Percentiles rank a stretch among this genome's conserved stretches.
Conservation (phyloP, 225 moss, liverwort and hornwort species). For the Physcomitrellopsis africana region DNA sequence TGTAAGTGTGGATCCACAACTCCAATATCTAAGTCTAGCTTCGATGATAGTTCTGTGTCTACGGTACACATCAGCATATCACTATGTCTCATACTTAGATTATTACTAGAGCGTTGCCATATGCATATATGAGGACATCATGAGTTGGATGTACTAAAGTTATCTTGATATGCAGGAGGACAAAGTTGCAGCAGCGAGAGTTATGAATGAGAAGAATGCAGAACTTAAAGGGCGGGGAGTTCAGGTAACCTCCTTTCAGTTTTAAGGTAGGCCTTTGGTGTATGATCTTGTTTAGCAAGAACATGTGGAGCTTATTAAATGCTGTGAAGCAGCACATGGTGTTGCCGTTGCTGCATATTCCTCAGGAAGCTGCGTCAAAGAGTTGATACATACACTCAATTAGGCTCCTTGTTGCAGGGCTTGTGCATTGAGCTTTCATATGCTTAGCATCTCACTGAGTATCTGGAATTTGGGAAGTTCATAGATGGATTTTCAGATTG, state of each 20-base stretch:
- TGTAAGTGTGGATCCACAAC: slow-evolving; percentile 35
- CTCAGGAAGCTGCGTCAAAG: background rate
- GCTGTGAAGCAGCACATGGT: slow-evolving; percentile 10
- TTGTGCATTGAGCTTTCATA: background rate
- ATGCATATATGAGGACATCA: background rate
- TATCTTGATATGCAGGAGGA: slow-evolving; percentile 49
- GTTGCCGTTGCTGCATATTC: slow-evolving; percentile 22
- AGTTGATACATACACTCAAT: background rate
- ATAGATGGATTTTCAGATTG: background rate
- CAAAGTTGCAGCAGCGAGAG: slow-evolving; percentile 33
- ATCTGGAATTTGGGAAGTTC: background rate
- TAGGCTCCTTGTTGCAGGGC: background rate
- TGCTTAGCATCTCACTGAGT: background rate
- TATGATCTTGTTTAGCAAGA: background rate
- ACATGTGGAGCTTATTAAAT: background rate
- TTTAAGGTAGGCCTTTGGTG: background rate
- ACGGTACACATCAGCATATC: background rate
- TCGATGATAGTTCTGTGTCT: background rate
- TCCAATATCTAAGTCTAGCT: slow-evolving; percentile 2
- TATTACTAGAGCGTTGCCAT: background rate
- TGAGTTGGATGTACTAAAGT: background rate
- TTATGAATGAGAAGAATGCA: slow-evolving; percentile 40
- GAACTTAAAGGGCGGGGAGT: slow-evolving; percentile 67
- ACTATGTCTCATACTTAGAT: background rate
- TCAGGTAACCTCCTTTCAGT: slow-evolving; percentile 37